These are phyloP conservation scores for Saccharomyces pastorianus DNA, from an alignment of 1,139 yeast species.

Conservation along the genomic window DNA sequence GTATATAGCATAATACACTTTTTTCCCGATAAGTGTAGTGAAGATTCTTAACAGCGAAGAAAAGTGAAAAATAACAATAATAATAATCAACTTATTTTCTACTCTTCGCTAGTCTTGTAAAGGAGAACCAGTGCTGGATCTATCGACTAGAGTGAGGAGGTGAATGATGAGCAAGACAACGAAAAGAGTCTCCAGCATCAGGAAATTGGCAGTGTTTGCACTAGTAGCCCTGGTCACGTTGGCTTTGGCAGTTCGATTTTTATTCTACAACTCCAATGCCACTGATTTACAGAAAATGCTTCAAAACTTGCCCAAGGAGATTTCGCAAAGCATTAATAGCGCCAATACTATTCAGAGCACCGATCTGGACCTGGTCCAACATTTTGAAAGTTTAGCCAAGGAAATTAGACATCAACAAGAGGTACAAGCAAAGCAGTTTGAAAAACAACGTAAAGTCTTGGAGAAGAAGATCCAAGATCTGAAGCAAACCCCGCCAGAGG, in stretches of 20 bases:
- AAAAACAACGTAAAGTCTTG: slow-evolving; percentile 42
- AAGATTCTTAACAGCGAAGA: background rate
- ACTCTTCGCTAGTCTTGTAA: background rate
- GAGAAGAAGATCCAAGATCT: slow-evolving; percentile 52
- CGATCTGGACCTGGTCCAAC: slow-evolving; percentile 41
- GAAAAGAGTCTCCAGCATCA: slow-evolving; percentile 7
- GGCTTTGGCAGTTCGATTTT: background rate
- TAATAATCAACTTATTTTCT: no score
- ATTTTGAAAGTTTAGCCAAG: slow-evolving; percentile 43
- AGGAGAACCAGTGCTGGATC: background rate
- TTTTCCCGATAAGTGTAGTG: background rate
- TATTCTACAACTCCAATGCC: slow-evolving; percentile 29
- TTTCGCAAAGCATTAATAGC: slow-evolving; percentile 31
- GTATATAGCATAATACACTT: background rate
- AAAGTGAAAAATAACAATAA: background rate
- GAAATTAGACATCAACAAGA: slow-evolving; percentile 43
- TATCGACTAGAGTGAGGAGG: background rate
- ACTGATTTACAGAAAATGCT: slow-evolving; percentile 39
- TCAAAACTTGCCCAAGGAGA: slow-evolving; percentile 39
- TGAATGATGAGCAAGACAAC: slow-evolving; percentile 12
- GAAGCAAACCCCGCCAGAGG: slow-evolving; percentile 52
- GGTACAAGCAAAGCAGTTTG: slow-evolving; percentile 41
- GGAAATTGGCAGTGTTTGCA: slow-evolving; percentile 23
- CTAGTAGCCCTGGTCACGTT: slow-evolving; percentile 31
- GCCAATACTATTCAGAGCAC: slow-evolving; percentile 31